Percentiles rank a stretch among this genome's conserved stretches.
Evolutionary conservation across 768 basidiomycete genomes (phyloP).

Genomic region (Kwoniella sp.): DNA sequence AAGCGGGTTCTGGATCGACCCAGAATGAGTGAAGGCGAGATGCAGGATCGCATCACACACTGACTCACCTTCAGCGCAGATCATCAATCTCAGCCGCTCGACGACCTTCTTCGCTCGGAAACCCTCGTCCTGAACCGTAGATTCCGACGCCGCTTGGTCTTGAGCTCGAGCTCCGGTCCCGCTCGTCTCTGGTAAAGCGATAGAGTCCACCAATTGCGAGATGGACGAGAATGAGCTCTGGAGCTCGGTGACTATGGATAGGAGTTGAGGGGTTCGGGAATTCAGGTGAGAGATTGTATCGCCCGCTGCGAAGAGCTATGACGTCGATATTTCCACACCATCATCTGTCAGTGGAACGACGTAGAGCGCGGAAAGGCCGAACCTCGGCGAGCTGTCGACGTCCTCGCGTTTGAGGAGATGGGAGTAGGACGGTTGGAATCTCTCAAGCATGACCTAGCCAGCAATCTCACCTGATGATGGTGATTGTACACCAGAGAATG

Average conservation of each 20-base stretch:
- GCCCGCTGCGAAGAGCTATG: slow-evolving; percentile 53
- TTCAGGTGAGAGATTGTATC: slow-evolving; percentile 54
- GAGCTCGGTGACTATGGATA: slow-evolving; percentile 48
- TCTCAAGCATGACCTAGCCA: no score
- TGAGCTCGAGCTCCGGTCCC: no score
- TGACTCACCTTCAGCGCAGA: slow-evolving; percentile 36
- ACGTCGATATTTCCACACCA: no score
- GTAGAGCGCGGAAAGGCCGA: slow-evolving; percentile 16
- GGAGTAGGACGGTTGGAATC: no score
- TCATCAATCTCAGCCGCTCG: slow-evolving; percentile 35
- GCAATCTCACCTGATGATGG: slow-evolving; percentile 51
- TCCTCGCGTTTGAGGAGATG: no score
- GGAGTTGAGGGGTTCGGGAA: slow-evolving; percentile 52
- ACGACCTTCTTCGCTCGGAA: slow-evolving; percentile 9
- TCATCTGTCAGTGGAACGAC: background rate
- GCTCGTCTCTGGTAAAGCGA: slow-evolving; percentile 36
- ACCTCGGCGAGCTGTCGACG: background rate
- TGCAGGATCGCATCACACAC: background rate
- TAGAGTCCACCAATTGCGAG: slow-evolving; percentile 45
- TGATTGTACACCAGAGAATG: slow-evolving; percentile 55
- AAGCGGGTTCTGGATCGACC: no score
- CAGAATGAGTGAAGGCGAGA: no score
- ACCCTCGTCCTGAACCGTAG: background rate
- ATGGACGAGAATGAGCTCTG: slow-evolving; percentile 54
- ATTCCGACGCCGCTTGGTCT: background rate